Conservation (phyloP, 2,329 filamentous ascomycete genomes). For the Penicillium corylophilum region DNA sequence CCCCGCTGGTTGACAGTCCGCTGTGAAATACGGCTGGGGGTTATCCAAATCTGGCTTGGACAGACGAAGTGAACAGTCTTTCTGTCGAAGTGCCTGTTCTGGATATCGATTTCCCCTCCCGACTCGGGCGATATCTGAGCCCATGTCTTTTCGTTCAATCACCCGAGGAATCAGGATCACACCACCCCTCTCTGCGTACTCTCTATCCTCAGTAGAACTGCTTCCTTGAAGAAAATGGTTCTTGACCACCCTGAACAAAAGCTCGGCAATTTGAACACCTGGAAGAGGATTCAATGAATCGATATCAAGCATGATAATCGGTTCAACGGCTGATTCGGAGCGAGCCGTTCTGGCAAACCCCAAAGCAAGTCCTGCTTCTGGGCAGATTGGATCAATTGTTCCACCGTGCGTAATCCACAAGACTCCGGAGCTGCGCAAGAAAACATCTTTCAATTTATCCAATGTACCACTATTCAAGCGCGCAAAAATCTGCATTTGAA, state of each 20-base stretch:
- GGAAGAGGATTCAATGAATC: slow-evolving; percentile 11
- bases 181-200: slow-evolving; percentile 25
- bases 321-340: slow-evolving; percentile 22
- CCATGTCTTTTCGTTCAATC: slow-evolving; percentile 12
- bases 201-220: slow-evolving; percentile 16
- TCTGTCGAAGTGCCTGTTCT: slow-evolving; percentile 14
- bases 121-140: slow-evolving; percentile 2
- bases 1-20: slow-evolving; percentile 1
- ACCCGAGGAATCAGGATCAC: slow-evolving; percentile 25
- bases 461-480: background rate
- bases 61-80: slow-evolving; percentile 7
- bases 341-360: slow-evolving; percentile 30
- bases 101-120: background rate
- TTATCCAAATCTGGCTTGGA: background rate
- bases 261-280: background rate
- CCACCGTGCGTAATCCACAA: slow-evolving; percentile 28
- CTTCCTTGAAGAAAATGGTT: slow-evolving; percentile 6
- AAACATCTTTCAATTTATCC: slow-evolving; percentile 16
- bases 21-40: slow-evolving; percentile 8
- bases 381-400: slow-evolving; percentile 6
- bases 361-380: slow-evolving; percentile 16
- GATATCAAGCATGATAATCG: slow-evolving; percentile 27
- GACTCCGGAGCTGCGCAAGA: slow-evolving; percentile 16
- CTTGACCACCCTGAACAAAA: slow-evolving; percentile 15
- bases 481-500: slow-evolving; percentile 1